These are phyloP conservation scores for Balansia obtecta DNA, from an alignment of 2,329 filamentous ascomycete genomes.

Conservation along the genomic window DNA sequence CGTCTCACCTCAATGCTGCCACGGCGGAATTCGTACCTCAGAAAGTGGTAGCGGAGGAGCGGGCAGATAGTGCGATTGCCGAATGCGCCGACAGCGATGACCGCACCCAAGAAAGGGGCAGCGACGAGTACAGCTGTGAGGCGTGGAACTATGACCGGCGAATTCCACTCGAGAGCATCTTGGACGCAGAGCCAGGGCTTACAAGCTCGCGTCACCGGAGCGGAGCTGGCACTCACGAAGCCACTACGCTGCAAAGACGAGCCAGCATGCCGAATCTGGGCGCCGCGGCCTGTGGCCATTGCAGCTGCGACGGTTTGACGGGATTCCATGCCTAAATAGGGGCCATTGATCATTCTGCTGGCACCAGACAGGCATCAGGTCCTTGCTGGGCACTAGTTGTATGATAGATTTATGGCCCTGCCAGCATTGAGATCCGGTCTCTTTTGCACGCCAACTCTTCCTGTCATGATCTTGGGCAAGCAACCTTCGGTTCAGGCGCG, in stretches of 20 bases:
- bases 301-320: not conserved
- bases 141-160: not conserved
- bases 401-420: too few species aligned
- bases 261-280: constrained; percentile 2
- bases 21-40: constrained; percentile 22
- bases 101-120: not conserved
- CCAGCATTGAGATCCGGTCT: too few species aligned
- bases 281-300: not conserved
- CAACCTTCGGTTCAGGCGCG: too few species aligned
- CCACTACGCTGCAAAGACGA: not conserved
- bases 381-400: too few species aligned
- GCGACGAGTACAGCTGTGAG: not conserved
- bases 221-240: not conserved
- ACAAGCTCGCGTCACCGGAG: not conserved
- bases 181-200: not conserved
- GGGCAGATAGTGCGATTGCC: not conserved
- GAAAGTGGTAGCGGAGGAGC: not conserved
- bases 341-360: too few species aligned
- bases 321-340: too few species aligned
- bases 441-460: too few species aligned
- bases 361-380: too few species aligned
- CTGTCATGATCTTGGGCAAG: too few species aligned
- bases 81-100: not conserved
- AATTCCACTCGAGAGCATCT: not conserved
- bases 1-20: constrained; percentile 15